Base-by-base conservation (phyloP, 306 rosid genomes). In the Quercus rubra region DNA sequence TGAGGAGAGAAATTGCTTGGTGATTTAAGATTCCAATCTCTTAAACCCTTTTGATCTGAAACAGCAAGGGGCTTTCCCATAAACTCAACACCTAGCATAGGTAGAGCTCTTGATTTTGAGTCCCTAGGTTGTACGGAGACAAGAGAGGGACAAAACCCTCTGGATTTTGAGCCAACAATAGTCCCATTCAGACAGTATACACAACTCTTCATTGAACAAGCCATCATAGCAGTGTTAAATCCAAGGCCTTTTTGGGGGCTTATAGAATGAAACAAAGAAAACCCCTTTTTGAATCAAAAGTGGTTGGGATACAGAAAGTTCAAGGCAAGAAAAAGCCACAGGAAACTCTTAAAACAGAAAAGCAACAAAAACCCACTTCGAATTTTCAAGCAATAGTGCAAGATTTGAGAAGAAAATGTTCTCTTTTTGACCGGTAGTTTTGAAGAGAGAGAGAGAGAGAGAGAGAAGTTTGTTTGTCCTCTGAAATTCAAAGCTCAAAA, bases 191-290 rank as follows among this genome's bases (percentile, higher is more conserved):
- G 59, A 71, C 76, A 75, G 73, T 15, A 81, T 56, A 86, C 19
- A 73, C 82, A 82, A 81, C 74, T 80, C 76, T 85, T 87, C 80
- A 84, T 77, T 14, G 88, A 85, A 63, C 76, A 82, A 73, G 89
- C 87, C 86, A 79, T 87, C 75, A 49, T 6, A 35, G 31, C 7
- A 68, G 28, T n/a, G 58, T 17, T 17, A 51, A 77, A 35, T 46
- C 67, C 27, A 43, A 74, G 11, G 17, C 52, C 64, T n/a, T 35
- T n/a, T 25, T 10, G 6, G 71, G 51, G 57, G n/a, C 20, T 77
- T 25, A 4, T 4, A 77, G 79, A 74, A 74, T 21, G 54, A 78
- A 86, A 59, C 86, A 85, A 66, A 28, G 20, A 70, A 43, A 70
- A 19, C 80, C 79, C 54, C 5, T 43, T 33, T 58, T 59, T 23